Conservation (phyloP, 352 stramenopile genomes). For the Pythium brachiatum region DNA sequence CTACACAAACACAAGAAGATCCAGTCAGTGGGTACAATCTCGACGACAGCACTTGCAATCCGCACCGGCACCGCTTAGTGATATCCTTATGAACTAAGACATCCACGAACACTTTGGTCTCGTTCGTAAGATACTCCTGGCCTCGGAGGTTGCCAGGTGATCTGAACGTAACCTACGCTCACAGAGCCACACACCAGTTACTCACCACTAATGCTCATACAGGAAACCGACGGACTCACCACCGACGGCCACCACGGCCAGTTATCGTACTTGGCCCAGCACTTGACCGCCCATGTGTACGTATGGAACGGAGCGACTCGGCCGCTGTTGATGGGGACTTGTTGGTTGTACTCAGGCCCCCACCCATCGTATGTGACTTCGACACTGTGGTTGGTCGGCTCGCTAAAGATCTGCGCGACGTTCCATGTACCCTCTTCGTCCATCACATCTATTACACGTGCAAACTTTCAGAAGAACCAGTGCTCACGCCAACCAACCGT, state of each 20-base stretch:
- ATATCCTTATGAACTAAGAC: slow-evolving; percentile 32
- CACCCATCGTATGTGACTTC: slow-evolving; percentile 74
- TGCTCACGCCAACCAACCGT: too few relatives aligned
- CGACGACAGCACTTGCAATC: too few relatives aligned
- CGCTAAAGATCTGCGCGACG: slow-evolving; percentile 48
- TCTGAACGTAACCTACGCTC: not conserved
- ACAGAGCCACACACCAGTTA: not conserved
- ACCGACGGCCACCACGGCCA: slow-evolving; percentile 74
- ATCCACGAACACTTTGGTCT: slow-evolving; percentile 35
- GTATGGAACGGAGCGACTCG: slow-evolving; percentile 74
- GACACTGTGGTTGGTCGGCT: slow-evolving; percentile 29
- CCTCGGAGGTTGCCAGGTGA: slow-evolving; percentile 5
- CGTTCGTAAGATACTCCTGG: slow-evolving; percentile 11
- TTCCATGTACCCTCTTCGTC: slow-evolving; percentile 69
- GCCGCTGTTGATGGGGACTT: slow-evolving; percentile 50
- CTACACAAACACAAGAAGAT: not conserved
- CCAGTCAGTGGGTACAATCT: not conserved
- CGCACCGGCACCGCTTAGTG: slow-evolving; percentile 24
- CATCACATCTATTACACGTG: slow-evolving; percentile 42
- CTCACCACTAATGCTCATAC: too few relatives aligned
- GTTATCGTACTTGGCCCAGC: slow-evolving; percentile 79
- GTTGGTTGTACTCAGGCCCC: slow-evolving; percentile 52
- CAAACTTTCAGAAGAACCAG: too few relatives aligned
- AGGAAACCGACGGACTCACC: slow-evolving; percentile 25
- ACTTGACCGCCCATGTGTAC: slow-evolving; percentile 77